Evolutionary conservation across 305 asterid genomes (phyloP).

Genomic region (Ruellia speciosa): DNA sequence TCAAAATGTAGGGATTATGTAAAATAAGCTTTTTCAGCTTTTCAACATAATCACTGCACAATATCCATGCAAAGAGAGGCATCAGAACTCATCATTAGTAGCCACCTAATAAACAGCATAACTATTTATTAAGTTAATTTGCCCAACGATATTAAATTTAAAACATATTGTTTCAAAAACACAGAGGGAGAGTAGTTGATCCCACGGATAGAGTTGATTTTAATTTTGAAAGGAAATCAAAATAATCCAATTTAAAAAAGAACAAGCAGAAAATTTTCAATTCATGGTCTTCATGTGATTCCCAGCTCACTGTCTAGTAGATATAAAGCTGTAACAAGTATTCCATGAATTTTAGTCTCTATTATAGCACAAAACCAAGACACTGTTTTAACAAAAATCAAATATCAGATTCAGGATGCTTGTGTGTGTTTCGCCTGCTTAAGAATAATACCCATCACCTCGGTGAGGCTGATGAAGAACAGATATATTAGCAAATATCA

Average conservation of each 20-base stretch:
- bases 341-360: too few species aligned
- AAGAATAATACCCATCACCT: neutral
- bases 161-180: too few species aligned
- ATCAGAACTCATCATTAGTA: slow-evolving; percentile 10
- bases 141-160: too few species aligned
- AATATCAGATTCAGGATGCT: neutral
- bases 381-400: neutral
- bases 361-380: too few species aligned
- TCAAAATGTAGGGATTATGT: slow-evolving; percentile 77
- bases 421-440: neutral
- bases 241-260: too few species aligned
- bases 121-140: too few species aligned
- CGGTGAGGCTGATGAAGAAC: neutral
- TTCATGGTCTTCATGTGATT: too few species aligned
- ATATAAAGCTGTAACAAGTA: too few species aligned
- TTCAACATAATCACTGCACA: slow-evolving; percentile 77
- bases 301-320: too few species aligned
- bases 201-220: neutral
- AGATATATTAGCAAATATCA: neutral
- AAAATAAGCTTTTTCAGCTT: slow-evolving; percentile 83
- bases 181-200: too few species aligned
- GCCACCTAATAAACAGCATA: neutral
- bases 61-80: slow-evolving; percentile 20
- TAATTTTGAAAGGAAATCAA: too few species aligned
- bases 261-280: too few species aligned